phyloP scores from a whole-genome alignment of 176 grass and related monocot species.

The Chrysopogon serrulatus region DNA sequence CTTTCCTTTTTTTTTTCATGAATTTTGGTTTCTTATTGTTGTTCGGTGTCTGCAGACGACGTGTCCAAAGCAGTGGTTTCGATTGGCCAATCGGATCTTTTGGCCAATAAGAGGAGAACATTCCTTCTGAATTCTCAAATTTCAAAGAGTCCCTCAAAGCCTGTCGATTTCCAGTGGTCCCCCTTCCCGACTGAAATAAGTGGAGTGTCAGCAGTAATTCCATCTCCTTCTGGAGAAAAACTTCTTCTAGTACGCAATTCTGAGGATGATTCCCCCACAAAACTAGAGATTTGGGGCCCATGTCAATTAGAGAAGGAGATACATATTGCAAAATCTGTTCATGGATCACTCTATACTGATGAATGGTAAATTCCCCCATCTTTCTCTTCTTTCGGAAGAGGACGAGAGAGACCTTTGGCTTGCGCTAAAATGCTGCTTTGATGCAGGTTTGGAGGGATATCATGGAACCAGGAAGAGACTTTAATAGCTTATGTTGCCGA shows the following conservation, averaged over 20 bases:
- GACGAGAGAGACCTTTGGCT: neutral
- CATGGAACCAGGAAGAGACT: conserved; percentile 89
- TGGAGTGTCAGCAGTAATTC: conserved; percentile 66
- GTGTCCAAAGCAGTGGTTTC: conserved; percentile 60
- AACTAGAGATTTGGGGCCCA: conserved; percentile 74
- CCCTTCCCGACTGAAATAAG: conserved; percentile 83
- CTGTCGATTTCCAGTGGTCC: conserved; percentile 73
- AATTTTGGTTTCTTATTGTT: conserved; percentile 7
- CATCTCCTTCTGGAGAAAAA: conserved; percentile 75
- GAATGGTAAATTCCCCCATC: conserved; percentile 51
- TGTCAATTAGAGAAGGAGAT: conserved; percentile 81
- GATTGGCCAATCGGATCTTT: conserved; percentile 56
- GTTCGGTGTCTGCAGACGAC: conserved; percentile 39
- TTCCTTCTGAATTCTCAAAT: conserved; percentile 73
- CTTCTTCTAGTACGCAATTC: conserved; percentile 71
- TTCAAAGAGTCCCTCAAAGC: conserved; percentile 49
- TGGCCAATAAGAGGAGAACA: conserved; percentile 63
- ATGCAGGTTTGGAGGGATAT: conserved; percentile 95
- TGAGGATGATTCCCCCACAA: conserved; percentile 77
- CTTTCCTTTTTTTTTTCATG: neutral
- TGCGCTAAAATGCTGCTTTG: neutral
- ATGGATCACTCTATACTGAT: conserved; percentile 74
- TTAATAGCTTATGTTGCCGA: conserved; percentile 86
- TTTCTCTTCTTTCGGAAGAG: neutral
- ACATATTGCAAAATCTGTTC: conserved; percentile 65